Conservation (phyloP, 768 basidiomycete species). For the Gymnopilus junonius region DNA sequence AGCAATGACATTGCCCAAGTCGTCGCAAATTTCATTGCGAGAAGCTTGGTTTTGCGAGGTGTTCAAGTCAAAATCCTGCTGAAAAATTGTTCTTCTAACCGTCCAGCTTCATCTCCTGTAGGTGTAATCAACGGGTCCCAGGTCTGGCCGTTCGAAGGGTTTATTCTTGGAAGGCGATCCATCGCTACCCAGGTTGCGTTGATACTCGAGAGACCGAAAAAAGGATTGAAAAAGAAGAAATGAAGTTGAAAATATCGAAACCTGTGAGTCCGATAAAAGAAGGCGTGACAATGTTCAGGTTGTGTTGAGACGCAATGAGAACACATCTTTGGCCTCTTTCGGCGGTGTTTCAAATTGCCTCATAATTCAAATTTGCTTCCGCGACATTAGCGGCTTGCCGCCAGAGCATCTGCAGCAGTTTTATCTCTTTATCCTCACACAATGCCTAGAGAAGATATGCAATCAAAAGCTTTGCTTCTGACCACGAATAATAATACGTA, state of each 20-base stretch:
- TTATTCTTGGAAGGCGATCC: background rate
- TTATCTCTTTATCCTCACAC: background rate
- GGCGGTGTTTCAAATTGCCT: slow-evolving; percentile 1
- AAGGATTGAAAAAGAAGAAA: too few relatives aligned
- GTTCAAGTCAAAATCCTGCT: background rate
- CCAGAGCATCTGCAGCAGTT: background rate
- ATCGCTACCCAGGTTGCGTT: background rate
- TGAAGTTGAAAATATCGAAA: background rate
- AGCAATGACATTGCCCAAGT: background rate
- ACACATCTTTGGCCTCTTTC: too few relatives aligned
- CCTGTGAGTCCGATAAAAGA: background rate
- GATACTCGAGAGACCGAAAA: background rate
- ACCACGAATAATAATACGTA: background rate
- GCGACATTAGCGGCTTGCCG: too few relatives aligned
- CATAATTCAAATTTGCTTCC: background rate
- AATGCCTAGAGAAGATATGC: background rate
- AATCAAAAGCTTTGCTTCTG: background rate
- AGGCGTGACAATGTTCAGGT: background rate
- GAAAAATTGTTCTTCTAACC: background rate
- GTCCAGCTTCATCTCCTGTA: background rate
- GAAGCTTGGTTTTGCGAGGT: background rate
- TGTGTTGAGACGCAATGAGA: background rate
- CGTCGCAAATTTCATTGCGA: background rate
- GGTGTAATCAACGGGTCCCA: background rate
- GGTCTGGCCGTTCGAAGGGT: background rate